Conservation (phyloP, 2,329 filamentous ascomycete genomes). For the Phialophora macrospora region DNA sequence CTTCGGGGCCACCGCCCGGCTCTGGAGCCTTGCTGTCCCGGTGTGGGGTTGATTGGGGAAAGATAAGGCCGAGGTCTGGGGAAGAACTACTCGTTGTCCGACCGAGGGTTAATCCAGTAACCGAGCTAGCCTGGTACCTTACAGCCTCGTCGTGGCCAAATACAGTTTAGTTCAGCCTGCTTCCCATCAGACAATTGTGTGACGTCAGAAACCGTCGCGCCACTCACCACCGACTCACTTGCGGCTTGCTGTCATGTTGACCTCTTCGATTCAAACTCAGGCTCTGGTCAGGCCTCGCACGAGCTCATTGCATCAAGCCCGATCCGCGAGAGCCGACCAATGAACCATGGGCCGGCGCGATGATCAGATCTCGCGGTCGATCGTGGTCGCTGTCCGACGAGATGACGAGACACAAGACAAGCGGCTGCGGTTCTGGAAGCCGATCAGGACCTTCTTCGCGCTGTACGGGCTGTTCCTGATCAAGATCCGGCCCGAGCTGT, state of each 20-base stretch:
- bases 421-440: conserved; percentile 47
- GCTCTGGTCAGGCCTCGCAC: neutral
- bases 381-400: conserved; percentile 48
- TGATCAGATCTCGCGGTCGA: conserved; percentile 48
- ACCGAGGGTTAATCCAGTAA: neutral
- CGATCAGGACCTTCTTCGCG: conserved; percentile 55
- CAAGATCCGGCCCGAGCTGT: conserved; percentile 55
- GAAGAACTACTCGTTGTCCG: neutral
- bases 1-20: neutral
- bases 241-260: neutral
- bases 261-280: neutral
- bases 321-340: neutral
- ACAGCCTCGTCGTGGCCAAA: neutral
- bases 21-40: neutral
- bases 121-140: neutral
- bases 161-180: neutral
- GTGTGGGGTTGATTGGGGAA: conserved; percentile 13
- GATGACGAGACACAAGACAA: conserved; percentile 19
- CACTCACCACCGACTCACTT: no score
- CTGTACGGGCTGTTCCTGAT: conserved; percentile 57
- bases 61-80: conserved; percentile 10
- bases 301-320: neutral
- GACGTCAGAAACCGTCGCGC: neutral
- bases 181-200: neutral
- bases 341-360: conserved; percentile 28